A percentile compares a stretch with the other conserved stretches of the same genome.
phyloP scores from a whole-genome alignment of 148 eudicot species.

The Rhododendron henanense region DNA sequence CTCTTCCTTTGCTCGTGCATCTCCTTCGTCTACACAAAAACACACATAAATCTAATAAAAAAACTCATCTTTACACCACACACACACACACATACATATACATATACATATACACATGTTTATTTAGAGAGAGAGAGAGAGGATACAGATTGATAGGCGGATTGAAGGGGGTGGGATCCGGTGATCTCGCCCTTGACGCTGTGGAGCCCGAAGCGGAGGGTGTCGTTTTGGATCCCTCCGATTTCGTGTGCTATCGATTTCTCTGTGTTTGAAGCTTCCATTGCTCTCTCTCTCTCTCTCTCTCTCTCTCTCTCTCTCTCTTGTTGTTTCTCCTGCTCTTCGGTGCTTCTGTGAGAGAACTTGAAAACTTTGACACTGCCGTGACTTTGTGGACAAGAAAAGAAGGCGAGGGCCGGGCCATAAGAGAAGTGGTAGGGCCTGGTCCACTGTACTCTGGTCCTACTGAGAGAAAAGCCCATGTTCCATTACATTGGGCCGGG shows the following conservation, averaged over 20 bases:
- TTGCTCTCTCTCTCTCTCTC: slow-evolving; percentile 4
- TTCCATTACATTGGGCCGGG: not conserved
- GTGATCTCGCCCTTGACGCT: slow-evolving; percentile 80
- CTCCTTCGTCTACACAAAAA: slow-evolving; percentile 33
- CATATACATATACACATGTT: not conserved
- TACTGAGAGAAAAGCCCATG: too few species aligned
- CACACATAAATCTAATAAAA: not conserved
- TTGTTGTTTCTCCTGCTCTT: not conserved
- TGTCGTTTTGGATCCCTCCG: slow-evolving; percentile 60
- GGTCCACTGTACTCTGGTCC: not conserved
- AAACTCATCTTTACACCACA: not conserved
- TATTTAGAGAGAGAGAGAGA: not conserved
- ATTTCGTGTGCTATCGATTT: slow-evolving; percentile 65
- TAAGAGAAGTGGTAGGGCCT: not conserved
- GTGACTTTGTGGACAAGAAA: slow-evolving; percentile 10
- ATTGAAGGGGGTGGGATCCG: slow-evolving; percentile 78
- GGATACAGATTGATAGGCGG: slow-evolving; percentile 51
- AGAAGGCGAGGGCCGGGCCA: not conserved
- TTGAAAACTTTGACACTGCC: not conserved
- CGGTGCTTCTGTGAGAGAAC: not conserved
- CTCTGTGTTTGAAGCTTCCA: slow-evolving; percentile 45
- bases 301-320: not conserved
- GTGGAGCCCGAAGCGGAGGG: slow-evolving; percentile 72
- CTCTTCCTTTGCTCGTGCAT: slow-evolving; percentile 54
- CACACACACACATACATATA: not conserved